Percentiles rank a stretch among this genome's conserved stretches.
These are phyloP conservation scores for Botrytis tulipae DNA, from an alignment of 2,329 filamentous ascomycete species.

Conservation along the genomic window DNA sequence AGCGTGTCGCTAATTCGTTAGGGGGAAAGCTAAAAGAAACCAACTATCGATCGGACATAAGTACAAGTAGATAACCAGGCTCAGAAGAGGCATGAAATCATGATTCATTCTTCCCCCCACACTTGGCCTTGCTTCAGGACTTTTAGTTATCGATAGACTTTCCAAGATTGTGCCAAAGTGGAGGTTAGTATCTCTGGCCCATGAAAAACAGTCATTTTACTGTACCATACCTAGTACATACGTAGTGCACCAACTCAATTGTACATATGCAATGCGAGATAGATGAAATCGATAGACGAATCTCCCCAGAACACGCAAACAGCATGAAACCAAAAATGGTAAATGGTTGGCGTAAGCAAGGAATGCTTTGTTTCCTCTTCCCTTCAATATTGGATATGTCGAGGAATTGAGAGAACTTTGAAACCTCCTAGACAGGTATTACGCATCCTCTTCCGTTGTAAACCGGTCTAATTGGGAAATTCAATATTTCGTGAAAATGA, in stretches of 20 bases:
- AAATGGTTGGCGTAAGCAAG: conserved; percentile 9
- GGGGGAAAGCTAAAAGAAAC: neutral
- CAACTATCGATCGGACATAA: neutral
- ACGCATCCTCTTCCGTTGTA: neutral
- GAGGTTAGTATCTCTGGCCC: neutral
- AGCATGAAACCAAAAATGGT: neutral
- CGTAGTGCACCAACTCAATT: neutral
- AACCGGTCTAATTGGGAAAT: neutral
- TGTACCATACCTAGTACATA: neutral
- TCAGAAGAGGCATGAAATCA: neutral
- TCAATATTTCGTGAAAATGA: neutral
- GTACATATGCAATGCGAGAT: conserved; percentile 15
- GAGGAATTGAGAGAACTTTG: neutral
- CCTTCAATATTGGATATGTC: neutral
- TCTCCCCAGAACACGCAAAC: conserved; percentile 16
- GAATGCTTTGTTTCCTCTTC: conserved; percentile 9
- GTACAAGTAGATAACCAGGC: neutral
- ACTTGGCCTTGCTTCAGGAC: neutral
- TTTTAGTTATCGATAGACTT: neutral
- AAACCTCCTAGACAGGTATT: neutral
- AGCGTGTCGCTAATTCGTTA: neutral
- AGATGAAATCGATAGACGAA: conserved; percentile 6
- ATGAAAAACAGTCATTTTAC: neutral
- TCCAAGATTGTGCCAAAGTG: neutral
- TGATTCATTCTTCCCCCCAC: neutral